Evolutionary conservation across 1,284 basidiomycete species (phyloP).

Genomic region (Papiliotrema terrestris): DNA sequence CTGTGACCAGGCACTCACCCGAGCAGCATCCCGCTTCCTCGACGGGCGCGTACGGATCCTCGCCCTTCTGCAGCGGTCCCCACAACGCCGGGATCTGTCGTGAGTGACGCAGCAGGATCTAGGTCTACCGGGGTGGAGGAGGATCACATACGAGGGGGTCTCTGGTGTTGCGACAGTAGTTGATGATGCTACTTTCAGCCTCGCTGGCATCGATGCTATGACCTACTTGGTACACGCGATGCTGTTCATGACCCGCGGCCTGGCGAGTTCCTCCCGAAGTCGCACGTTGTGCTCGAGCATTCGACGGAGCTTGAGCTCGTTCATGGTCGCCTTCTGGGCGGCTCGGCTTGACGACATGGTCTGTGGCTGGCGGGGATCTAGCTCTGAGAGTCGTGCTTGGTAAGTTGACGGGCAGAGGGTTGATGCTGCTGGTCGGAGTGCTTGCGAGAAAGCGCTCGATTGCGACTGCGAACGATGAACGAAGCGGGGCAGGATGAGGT

Average conservation of each 20-base stretch:
- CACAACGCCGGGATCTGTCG: conserved; percentile 82
- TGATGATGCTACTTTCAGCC: conserved; percentile 64
- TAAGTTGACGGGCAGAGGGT: too few species aligned
- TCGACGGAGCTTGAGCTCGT: conserved; percentile 91
- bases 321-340: conserved; percentile 61
- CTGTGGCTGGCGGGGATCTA: background rate
- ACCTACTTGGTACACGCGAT: conserved; percentile 64
- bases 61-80: conserved; percentile 83
- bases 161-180: conserved; percentile 85
- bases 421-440: too few species aligned
- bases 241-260: conserved; percentile 84
- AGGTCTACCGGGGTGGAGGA: background rate
- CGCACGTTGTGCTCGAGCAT: conserved; percentile 92
- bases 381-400: background rate
- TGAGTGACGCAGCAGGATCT: background rate
- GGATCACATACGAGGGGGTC: conserved; percentile 69
- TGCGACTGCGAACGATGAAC: too few species aligned
- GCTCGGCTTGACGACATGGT: conserved; percentile 20
- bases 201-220: background rate
- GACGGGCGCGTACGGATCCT: conserved; percentile 50
- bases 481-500: too few species aligned
- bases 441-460: too few species aligned
- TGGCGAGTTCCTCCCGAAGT: conserved; percentile 81
- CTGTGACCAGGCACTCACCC: conserved; percentile 18
- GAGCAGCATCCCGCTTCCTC: conserved; percentile 39